Percentiles rank a stretch among this genome's conserved stretches.
Evolutionary conservation across 108 stramenopile species (phyloP).

Genomic region (Nitzschia inconspicua): DNA sequence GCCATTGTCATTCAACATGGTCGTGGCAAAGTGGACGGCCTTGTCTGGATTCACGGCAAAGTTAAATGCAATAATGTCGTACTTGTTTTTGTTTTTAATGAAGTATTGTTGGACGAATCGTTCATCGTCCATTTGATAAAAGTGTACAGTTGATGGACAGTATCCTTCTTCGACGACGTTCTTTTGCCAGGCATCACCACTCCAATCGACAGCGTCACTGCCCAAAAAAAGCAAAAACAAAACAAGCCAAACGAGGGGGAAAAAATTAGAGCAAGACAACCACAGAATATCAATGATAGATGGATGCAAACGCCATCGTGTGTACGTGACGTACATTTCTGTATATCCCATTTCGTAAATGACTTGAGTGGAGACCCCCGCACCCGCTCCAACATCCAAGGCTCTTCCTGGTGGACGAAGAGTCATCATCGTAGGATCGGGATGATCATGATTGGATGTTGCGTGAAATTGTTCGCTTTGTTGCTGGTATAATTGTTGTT

Average conservation of each 20-base stretch:
- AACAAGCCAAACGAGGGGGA: no score
- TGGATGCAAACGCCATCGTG: no score
- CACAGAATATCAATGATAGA: no score
- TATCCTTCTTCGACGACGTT: constrained; percentile 65
- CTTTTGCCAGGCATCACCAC: constrained; percentile 60
- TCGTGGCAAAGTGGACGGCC: constrained; percentile 51
- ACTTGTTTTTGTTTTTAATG: constrained; percentile 21
- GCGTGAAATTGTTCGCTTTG: background rate
- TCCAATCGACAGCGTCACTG: constrained; percentile 90
- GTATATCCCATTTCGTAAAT: constrained; percentile 66
- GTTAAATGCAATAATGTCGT: constrained; percentile 76
- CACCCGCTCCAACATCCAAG: constrained; percentile 83
- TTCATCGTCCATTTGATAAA: constrained; percentile 80
- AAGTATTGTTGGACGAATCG: constrained; percentile 48
- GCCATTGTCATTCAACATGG: constrained; percentile 50
- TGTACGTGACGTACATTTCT: no score
- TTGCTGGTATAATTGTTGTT: background rate
- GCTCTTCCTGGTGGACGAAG: constrained; percentile 29
- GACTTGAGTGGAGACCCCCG: constrained; percentile 77
- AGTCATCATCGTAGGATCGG: no score
- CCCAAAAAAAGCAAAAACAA: no score
- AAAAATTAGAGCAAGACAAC: no score
- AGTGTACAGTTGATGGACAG: constrained; percentile 54
- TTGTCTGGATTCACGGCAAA: constrained; percentile 82
- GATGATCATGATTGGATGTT: constrained; percentile 4